Evolutionary conservation across 2,329 filamentous ascomycete genomes (phyloP).

Genomic region (Aspergillus sojae): DNA sequence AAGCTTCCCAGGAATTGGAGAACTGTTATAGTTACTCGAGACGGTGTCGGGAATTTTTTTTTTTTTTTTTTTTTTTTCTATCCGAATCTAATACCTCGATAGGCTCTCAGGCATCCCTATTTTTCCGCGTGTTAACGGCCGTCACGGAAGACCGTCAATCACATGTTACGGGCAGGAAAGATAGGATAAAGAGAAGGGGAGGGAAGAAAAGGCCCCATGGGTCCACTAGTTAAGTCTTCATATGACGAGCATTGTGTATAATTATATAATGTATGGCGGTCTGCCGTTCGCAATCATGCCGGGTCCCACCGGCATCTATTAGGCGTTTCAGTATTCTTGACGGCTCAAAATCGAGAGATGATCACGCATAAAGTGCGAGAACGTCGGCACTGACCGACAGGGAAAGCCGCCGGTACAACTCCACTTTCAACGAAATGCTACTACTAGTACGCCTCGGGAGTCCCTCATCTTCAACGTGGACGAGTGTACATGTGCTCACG

Average conservation of each 20-base stretch:
- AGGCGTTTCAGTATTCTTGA: constrained; percentile 16
- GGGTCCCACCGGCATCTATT: constrained; percentile 3
- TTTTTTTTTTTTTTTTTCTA: neutral
- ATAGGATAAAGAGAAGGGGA: neutral
- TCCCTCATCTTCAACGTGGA: neutral
- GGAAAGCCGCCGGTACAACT: neutral
- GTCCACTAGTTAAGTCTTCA: neutral
- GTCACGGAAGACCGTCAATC: neutral
- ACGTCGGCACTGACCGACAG: constrained; percentile 1
- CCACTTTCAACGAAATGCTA: neutral
- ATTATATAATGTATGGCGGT: neutral
- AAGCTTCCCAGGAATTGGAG: constrained; percentile 16
- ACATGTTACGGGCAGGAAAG: neutral
- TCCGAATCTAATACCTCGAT: constrained; percentile 1
- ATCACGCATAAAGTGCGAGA: constrained; percentile 1
- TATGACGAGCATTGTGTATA: constrained; percentile 1
- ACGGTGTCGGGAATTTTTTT: neutral
- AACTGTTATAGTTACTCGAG: neutral
- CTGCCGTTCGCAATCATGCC: neutral
- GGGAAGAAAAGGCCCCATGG: neutral
- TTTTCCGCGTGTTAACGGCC: constrained; percentile 23
- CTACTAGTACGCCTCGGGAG: neutral
- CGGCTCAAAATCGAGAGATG: constrained; percentile 8
- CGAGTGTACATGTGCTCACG: neutral
- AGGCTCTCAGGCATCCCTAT: constrained; percentile 46